phyloP scores from a whole-genome alignment of 352 stramenopile genomes.

The Globisporangium viniferum region DNA sequence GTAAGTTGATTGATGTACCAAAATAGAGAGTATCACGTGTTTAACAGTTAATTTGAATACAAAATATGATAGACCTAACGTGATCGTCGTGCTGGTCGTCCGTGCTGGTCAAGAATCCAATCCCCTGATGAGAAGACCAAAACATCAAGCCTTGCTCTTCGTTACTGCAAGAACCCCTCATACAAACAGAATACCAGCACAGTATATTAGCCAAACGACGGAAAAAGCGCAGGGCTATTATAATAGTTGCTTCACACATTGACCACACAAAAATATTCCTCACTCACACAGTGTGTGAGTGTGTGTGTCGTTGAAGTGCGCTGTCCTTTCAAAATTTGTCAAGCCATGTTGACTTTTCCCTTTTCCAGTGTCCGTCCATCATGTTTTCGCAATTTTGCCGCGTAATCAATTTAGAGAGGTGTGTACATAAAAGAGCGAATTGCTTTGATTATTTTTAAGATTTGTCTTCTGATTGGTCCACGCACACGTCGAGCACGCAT shows the following conservation, averaged over 20 bases:
- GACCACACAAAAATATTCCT: too few relatives aligned
- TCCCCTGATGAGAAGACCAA: constrained; percentile 6
- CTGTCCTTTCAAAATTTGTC: too few relatives aligned
- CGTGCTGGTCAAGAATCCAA: constrained; percentile 15
- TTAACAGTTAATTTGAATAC: background rate
- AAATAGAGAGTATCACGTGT: background rate
- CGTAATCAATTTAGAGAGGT: background rate
- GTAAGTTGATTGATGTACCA: background rate
- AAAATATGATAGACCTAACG: background rate
- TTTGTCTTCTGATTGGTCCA: background rate
- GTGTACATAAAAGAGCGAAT: background rate
- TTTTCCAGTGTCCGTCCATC: background rate
- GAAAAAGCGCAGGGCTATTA: too few relatives aligned
- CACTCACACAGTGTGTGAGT: too few relatives aligned
- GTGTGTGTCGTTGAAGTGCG: too few relatives aligned
- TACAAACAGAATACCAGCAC: too few relatives aligned
- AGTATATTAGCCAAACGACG: too few relatives aligned
- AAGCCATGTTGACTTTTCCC: too few relatives aligned
- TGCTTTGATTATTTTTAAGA: too few relatives aligned
- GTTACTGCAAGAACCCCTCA: too few relatives aligned
- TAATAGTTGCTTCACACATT: too few relatives aligned
- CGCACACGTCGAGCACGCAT: background rate
- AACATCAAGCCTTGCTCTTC: background rate
- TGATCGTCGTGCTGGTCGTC: background rate
- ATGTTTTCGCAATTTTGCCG: background rate